These are phyloP conservation scores for Anthracocystis setariae DNA, from an alignment of 1,284 basidiomycete genomes.

Conservation along the genomic window DNA sequence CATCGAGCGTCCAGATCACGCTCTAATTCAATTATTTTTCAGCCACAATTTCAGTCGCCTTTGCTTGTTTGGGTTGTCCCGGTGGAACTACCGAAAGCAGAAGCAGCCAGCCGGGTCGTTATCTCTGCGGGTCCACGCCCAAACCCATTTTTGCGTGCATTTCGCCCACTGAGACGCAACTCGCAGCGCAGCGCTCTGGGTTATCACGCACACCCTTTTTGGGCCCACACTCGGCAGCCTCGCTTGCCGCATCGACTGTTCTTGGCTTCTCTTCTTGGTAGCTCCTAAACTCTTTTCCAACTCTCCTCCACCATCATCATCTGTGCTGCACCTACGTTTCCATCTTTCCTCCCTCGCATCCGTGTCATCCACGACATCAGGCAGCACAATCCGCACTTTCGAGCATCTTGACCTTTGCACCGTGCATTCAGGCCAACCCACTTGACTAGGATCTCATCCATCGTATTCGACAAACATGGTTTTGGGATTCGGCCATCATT, in stretches of 20 bases:
- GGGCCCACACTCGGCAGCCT: background rate
- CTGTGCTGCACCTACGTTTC: background rate
- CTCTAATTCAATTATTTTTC: too few relatives aligned
- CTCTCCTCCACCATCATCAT: background rate
- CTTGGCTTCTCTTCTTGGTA: background rate
- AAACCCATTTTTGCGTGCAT: background rate
- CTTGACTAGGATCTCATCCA: too few relatives aligned
- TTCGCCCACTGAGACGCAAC: too few relatives aligned
- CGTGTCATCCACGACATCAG: background rate
- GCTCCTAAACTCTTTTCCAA: background rate
- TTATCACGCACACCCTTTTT: background rate
- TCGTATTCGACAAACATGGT: conserved; percentile 43
- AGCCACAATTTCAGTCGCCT: background rate
- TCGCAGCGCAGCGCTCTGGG: too few relatives aligned
- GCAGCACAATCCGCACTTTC: background rate
- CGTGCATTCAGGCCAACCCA: too few relatives aligned
- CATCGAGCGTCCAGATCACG: too few relatives aligned
- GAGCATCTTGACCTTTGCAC: too few relatives aligned
- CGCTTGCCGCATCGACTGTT: too few relatives aligned
- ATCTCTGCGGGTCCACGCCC: conserved; percentile 22
- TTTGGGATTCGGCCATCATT: conserved; percentile 50
- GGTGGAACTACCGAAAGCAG: too few relatives aligned
- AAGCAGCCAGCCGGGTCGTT: conserved; percentile 6
- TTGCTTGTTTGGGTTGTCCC: background rate
- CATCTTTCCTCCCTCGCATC: background rate